Base-by-base conservation (phyloP, 108 stramenopile species). In the Skeletonema menzelii region DNA sequence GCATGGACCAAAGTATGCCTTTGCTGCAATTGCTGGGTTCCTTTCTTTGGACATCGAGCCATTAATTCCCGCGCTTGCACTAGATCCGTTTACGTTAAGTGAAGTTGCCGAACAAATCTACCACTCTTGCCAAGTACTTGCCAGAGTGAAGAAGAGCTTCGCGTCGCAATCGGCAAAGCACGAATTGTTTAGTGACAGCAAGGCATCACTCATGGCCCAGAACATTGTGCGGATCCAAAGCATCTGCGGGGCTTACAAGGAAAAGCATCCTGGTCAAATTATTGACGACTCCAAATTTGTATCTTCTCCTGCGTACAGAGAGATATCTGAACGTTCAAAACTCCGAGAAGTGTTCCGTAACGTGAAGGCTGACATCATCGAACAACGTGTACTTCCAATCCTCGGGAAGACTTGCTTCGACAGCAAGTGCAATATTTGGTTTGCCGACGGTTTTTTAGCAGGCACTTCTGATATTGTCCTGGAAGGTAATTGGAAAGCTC, bases 1-100 rank as follows among this genome's bases (percentile, higher is more conserved):
- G 61, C 88, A 89, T 67, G 93, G 91, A 5, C 78, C 83, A 37
- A 90, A 91, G 44, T 91, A 95, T 71, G 79, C 90, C 0, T 95
- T 90, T 75, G 85, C 88, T 62, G 89, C 91, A 22, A 70, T 87
- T 65, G 88, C 87, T 31, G 91, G 82, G 22, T 84, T 91, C 56
- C 67, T 95, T 47, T 79, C 84, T 13, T 62, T 84, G 8, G 76
- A 89, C 46, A 69, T 92, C 27, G 79, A 86, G 49, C 70, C 69
- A 11, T 37, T 94, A 8, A 82, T 90, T 38, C 65, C 87, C 15
- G 85, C 85, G 8, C 67, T 94, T 5, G 83, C 86, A 11, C 63
- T 94, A 27, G 80, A 88, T 17, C 93, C 93, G 13, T 27, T 89
- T 19, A 89, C 86, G 55, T 84, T 94, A 0, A 70, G 76, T 10